Percentiles rank a stretch among this genome's conserved stretches.
phyloP scores from a whole-genome alignment of 805 yeast genomes.

The Yarrowia divulgata region DNA sequence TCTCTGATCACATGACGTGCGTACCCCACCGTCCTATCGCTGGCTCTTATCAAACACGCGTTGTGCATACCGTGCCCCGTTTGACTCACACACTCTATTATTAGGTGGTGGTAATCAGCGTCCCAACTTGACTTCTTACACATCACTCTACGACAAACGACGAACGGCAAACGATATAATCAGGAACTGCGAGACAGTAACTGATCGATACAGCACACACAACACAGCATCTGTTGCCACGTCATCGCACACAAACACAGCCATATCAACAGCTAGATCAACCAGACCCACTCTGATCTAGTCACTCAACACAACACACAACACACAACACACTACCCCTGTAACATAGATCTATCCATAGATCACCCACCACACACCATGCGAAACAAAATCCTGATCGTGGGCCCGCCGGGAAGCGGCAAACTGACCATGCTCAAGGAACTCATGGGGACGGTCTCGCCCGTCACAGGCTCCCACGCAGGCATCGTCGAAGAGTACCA shows the following conservation, averaged over 20 bases:
- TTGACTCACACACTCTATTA: constrained; percentile 4
- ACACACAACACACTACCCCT: background rate
- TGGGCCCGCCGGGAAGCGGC: constrained; percentile 51
- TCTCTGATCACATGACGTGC: background rate
- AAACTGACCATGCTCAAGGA: constrained; percentile 49
- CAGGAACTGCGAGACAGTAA: too few relatives aligned
- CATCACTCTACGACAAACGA: background rate
- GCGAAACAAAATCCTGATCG: constrained; percentile 47
- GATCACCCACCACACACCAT: constrained; percentile 4
- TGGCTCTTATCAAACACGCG: constrained; percentile 28
- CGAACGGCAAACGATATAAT: too few relatives aligned
- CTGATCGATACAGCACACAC: background rate
- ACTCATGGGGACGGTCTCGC: constrained; percentile 42
- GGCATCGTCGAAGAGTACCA: constrained; percentile 47
- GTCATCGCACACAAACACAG: background rate
- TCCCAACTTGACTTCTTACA: background rate
- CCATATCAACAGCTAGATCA: background rate
- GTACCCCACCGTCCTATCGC: constrained; percentile 36
- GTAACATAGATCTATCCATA: too few relatives aligned
- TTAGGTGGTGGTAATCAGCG: background rate
- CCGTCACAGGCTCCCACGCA: constrained; percentile 44
- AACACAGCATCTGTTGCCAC: background rate
- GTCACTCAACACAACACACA: background rate
- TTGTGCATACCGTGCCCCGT: constrained; percentile 1
- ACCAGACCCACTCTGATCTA: background rate